These are phyloP conservation scores for Russula foetens DNA, from an alignment of 768 basidiomycete genomes.

Conservation along the genomic window DNA sequence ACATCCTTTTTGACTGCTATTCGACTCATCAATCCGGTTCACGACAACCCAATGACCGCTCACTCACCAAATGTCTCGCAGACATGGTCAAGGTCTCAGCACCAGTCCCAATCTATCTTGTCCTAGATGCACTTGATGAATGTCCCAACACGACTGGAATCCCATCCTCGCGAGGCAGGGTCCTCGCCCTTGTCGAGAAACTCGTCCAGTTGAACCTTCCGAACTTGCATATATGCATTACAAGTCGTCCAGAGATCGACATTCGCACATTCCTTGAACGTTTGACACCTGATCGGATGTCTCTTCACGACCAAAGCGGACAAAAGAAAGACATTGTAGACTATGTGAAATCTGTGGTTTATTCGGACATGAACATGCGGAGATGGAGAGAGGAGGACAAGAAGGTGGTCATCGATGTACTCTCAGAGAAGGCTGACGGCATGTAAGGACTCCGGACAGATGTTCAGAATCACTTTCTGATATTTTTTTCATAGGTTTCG, in stretches of 20 bases:
- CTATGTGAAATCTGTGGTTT: not conserved
- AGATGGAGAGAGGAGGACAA: not conserved
- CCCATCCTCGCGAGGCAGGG: not conserved
- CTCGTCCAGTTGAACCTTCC: not conserved
- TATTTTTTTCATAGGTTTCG: not conserved
- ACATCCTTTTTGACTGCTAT: not conserved
- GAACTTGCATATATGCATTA: not conserved
- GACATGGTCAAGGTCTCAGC: not conserved
- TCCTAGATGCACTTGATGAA: not conserved
- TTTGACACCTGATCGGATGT: not conserved
- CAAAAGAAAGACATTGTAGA: not conserved
- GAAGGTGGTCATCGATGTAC: not conserved
- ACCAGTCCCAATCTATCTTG: not conserved
- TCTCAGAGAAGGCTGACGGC: not conserved
- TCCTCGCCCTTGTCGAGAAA: not conserved
- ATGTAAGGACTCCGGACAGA: not conserved
- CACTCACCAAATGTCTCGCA: not conserved
- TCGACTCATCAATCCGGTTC: not conserved
- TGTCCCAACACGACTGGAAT: not conserved
- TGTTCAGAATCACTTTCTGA: not conserved
- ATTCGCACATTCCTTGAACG: not conserved
- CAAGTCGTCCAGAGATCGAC: not conserved
- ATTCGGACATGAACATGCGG: not conserved
- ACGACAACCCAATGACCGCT: not conserved
- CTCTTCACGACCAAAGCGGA: not conserved